Base-by-base conservation (phyloP, 768 basidiomycete genomes). In the Podaxis sp. region DNA sequence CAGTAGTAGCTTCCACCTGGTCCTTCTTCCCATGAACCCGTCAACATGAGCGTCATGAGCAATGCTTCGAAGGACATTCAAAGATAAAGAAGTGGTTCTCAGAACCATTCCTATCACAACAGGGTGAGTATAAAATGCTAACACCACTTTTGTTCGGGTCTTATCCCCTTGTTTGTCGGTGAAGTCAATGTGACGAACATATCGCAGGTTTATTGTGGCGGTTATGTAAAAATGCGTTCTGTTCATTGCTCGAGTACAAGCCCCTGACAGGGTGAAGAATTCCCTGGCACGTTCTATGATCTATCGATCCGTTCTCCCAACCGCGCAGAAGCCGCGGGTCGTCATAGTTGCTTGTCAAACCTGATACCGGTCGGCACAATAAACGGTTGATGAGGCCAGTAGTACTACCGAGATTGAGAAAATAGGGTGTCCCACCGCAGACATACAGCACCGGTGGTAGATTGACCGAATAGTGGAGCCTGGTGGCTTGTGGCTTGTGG, bases 261-360 rank as follows among this genome's bases (percentile, higher is more conserved):
- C 11, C 37, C 20, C 54, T 40, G 54, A 17, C 20, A 56, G 54
- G 54, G 54, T 41, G n/a, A 40, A 10, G 4, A 12, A 5, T 37
- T n/a, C 54, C 54, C 54, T 56, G 38, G 17, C 24, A 56, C 38
- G 20, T 56, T 56, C 54, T 12, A 41, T 26, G 22, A 38, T 55
- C 17, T 17, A 20, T 36, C 53, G 49, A 50, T 46, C 44, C 44
- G 44, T 20, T n/a, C 44, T 46, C 20, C 11, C 49, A 50, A 36
- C 36, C 53, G 33, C 37, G 1, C 53, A 38, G 33, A 40, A 56
- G 37, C 36, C 37, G 37, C 54, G 54, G 52, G 52, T 54, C 52
- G 33, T n/a, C 48, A 50, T 50, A 11, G 22, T 12, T 50, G 24
- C 49, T 2, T 50, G 20, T 38, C 54, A 30, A 20, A 22, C 54